Evolutionary conservation across 176 grass and related monocot species (phyloP).

Genomic region (bread wheat (Triticum aestivum)): IWGSC_CS_RefSeq_v2.1 NC_057800.1:711670189-711670688

Average conservation of each 20-base stretch:
- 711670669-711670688: too few relatives aligned
- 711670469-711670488: neutral
- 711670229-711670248: too few relatives aligned
- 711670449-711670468: neutral
- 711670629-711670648: too few relatives aligned
- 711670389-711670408: too few relatives aligned
- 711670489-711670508: neutral
- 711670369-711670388: neutral
- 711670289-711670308: neutral
- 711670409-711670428: too few relatives aligned
- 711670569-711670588: conserved; percentile 47
- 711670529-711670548: neutral
- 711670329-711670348: neutral
- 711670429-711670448: too few relatives aligned
- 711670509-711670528: neutral
- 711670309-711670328: neutral
- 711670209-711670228: too few relatives aligned
- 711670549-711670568: conserved; percentile 48
- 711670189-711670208: too few relatives aligned
- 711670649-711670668: too few relatives aligned
- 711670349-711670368: conserved; percentile 2
- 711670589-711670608: conserved; percentile 24
- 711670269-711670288: neutral
- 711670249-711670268: too few relatives aligned
- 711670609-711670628: too few relatives aligned